These are phyloP conservation scores for Lodderomyces margitis DNA, from an alignment of 1,139 yeast species.

Conservation along the genomic window DNA sequence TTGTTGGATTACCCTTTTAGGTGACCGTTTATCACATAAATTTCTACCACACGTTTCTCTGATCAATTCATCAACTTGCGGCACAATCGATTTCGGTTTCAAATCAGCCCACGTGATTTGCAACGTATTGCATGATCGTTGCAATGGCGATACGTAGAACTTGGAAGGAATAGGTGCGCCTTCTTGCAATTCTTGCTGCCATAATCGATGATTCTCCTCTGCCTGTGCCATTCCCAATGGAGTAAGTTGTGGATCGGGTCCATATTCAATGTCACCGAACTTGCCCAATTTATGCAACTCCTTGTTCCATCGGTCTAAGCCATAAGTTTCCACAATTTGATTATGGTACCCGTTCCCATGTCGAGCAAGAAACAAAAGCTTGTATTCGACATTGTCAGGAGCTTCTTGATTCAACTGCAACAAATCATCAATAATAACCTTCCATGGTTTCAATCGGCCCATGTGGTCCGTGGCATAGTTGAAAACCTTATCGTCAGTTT, in stretches of 20 bases:
- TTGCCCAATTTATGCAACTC: conserved; percentile 56
- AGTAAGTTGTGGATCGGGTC: conserved; percentile 68
- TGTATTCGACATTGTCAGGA: conserved; percentile 43
- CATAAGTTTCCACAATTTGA: conserved; percentile 55
- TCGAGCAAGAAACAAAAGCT: conserved; percentile 62
- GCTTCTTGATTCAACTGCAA: conserved; percentile 36
- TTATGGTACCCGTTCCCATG: conserved; percentile 84
- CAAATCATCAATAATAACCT: conserved; percentile 34
- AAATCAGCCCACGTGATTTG: conserved; percentile 53
- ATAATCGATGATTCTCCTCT: conserved; percentile 41
- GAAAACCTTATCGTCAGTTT: conserved; percentile 49
- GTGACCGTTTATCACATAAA: conserved; percentile 60
- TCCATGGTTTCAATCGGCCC: conserved; percentile 51
- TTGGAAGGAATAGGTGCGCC: conserved; percentile 58
- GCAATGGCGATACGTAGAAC: conserved; percentile 65
- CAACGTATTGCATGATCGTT: conserved; percentile 62
- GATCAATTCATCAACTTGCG: conserved; percentile 50
- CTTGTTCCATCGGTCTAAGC: conserved; percentile 55
- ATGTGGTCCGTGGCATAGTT: conserved; percentile 49
- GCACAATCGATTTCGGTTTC: conserved; percentile 20
- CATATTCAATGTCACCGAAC: conserved; percentile 59
- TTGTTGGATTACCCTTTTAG: conserved; percentile 26
- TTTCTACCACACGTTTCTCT: conserved; percentile 71
- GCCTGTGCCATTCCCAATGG: conserved; percentile 52
- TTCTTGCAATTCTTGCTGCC: conserved; percentile 43